Evolutionary conservation across 306 rosid genomes (phyloP), one percentile per base, ranked within the genome.

Genomic region (Lathyrus oleraceus): DNA sequence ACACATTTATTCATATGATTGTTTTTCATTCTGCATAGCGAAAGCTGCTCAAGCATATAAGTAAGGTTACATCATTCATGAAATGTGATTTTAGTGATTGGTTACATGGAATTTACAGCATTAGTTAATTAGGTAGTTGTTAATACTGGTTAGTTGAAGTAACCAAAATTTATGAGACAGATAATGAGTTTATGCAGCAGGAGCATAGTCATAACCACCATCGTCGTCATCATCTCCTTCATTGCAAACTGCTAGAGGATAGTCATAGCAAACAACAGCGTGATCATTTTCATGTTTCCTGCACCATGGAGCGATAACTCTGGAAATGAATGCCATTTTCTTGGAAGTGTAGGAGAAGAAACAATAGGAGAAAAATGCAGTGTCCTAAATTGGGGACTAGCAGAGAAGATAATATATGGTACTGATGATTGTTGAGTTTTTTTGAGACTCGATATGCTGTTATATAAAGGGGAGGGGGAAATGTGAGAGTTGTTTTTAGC

Each of bases 121-220:
- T 3, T 13, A 14, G 38, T 12, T 14, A 43, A 43, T 5, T 43
- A 47, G 53, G 47, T 12, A 42, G 48, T 43, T 10, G 14, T 15
- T 6, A 15, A 57, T 16, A 6, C 7, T 47, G 8, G 17, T 7
- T 5, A 5, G 20, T 45, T n/a, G 20, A n/a, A 15, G 53, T 56
- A 54, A 5, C 61, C 36, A 23, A 71, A 68, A 45, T 45, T 14
- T 23, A 7, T 39, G 7, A 63, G 13, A 10, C 7, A 12, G 32
- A 53, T 2, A 6, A 47, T 6, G 7, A 6, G 61, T 75, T 74
- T 66, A 75, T 61, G 92, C 89, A 17, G 89, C 87, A 0, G 86
- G 89, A 61, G 91, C 88, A 27, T 72, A 84, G 59, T 82, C 89
- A 43, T 68, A 82, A 15, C 25, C 58, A 4, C 49, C 85, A 11